Conservation (phyloP, 1,284 basidiomycete genomes). For the Rhodotorula sp. region DNA sequence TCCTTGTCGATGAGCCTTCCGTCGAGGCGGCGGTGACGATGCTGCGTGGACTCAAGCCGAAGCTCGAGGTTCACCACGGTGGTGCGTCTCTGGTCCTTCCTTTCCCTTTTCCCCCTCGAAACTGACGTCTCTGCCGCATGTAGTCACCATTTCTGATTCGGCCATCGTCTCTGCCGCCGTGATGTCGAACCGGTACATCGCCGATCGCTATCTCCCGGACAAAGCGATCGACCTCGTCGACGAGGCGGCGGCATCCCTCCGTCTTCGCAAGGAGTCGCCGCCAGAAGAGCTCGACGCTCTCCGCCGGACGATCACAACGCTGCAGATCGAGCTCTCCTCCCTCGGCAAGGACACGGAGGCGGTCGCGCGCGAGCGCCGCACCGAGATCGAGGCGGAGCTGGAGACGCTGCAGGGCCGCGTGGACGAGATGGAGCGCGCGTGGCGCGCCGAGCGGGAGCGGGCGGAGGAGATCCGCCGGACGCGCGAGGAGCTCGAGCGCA, state of each 20-base stretch:
- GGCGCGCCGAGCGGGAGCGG: conserved; percentile 75
- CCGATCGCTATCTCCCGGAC: conserved; percentile 83
- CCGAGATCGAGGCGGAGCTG: conserved; percentile 68
- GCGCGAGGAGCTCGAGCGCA: conserved; percentile 78
- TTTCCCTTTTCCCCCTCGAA: no score
- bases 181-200: conserved; percentile 76
- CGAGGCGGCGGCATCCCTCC: conserved; percentile 82
- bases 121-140: neutral
- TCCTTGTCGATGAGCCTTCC: conserved; percentile 81
- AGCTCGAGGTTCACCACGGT: conserved; percentile 86
- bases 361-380: conserved; percentile 71
- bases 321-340: conserved; percentile 87
- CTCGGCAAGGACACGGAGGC: conserved; percentile 85
- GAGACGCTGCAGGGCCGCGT: conserved; percentile 65
- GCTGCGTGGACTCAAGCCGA: conserved; percentile 77
- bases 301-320: conserved; percentile 78
- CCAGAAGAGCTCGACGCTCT: conserved; percentile 82
- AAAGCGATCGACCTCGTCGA: conserved; percentile 77
- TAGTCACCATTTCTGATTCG: conserved; percentile 76
- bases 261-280: conserved; percentile 82
- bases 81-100: no score
- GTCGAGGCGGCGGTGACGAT: conserved; percentile 75
- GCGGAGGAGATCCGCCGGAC: conserved; percentile 74
- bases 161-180: conserved; percentile 86
- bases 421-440: conserved; percentile 64